Evolutionary conservation across 2,329 filamentous ascomycete genomes (phyloP).

Genomic region (Fulvia fulva): DNA sequence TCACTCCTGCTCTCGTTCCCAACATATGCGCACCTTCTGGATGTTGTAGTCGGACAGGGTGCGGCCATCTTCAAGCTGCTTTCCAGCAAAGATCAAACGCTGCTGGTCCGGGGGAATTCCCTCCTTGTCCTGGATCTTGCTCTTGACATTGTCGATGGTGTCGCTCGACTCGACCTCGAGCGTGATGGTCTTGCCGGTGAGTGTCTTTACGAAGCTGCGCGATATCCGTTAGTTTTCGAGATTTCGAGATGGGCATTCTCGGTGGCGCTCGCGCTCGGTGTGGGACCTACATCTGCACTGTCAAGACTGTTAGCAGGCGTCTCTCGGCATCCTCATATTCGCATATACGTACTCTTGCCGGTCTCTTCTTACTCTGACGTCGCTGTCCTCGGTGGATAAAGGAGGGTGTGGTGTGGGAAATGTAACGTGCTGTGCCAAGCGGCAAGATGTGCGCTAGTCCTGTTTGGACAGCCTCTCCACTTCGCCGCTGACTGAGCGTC

Average conservation of each 20-base stretch:
- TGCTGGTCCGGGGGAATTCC: slow-evolving; percentile 97
- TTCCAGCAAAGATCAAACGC: slow-evolving; percentile 97
- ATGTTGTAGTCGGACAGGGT: slow-evolving; percentile 99
- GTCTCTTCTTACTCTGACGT: slow-evolving; percentile 11
- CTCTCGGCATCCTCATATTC: not conserved
- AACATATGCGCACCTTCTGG: slow-evolving; percentile 71
- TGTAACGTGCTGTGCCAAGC: not conserved
- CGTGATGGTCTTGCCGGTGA: slow-evolving; percentile 99
- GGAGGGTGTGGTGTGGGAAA: not conserved
- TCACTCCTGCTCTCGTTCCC: not conserved
- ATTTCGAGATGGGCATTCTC: slow-evolving; percentile 11
- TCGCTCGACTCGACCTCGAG: slow-evolving; percentile 98
- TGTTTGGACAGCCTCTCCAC: not conserved
- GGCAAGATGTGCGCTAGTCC: not conserved
- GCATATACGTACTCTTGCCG: slow-evolving; percentile 24
- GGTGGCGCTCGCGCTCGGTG: slow-evolving; percentile 12
- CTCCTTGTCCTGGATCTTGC: slow-evolving; percentile 99
- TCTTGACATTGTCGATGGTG: slow-evolving; percentile 99
- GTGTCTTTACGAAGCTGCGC: slow-evolving; percentile 97
- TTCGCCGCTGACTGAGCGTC: not conserved
- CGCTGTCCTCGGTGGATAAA: not conserved
- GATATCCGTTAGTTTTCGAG: slow-evolving; percentile 22
- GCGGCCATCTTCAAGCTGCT: slow-evolving; percentile 98
- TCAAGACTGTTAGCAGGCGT: slow-evolving; percentile 22
- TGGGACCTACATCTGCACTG: slow-evolving; percentile 34